Evolutionary conservation across 257 asterid genomes (phyloP).

Genomic region (Nicotiana otophora): DNA sequence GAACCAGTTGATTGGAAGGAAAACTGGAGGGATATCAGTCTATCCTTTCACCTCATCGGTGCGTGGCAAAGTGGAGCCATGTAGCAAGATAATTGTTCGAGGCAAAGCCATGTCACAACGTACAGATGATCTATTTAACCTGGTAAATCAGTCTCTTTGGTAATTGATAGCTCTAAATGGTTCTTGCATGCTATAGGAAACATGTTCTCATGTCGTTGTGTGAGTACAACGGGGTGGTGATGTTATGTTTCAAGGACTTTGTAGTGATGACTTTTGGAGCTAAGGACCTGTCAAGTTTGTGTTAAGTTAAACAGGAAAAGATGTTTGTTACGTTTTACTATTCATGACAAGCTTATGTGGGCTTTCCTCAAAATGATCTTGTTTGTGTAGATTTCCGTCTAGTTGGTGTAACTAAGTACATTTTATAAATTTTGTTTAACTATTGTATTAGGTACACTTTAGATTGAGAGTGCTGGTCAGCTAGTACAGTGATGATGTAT

Average conservation of each 20-base stretch:
- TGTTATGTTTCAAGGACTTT: not conserved
- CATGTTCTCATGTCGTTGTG: not conserved
- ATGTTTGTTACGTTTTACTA: not conserved
- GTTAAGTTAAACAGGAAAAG: not conserved
- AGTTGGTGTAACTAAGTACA: not conserved
- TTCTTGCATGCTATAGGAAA: not conserved
- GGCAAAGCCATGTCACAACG: conserved; percentile 95
- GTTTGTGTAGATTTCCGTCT: conserved; percentile 1
- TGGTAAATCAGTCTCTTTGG: conserved; percentile 43
- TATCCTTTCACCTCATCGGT: conserved; percentile 88
- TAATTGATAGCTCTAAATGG: conserved; percentile 2
- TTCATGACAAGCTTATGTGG: not conserved
- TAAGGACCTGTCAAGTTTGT: not conserved
- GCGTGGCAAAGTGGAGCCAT: conserved; percentile 70
- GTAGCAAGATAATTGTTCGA: conserved; percentile 71
- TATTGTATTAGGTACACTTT: not conserved
- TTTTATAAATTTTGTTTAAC: not conserved
- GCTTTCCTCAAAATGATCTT: not conserved
- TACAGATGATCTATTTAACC: conserved; percentile 73
- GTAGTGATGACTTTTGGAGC: not conserved
- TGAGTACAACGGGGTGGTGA: not conserved
- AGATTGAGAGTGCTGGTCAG: not conserved
- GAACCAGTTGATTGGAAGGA: conserved; percentile 91
- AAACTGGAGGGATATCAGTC: conserved; percentile 95
- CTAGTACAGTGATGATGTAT: not conserved